Conservation (phyloP, 441 rosid genomes). For the Euphorbia schlechtendalii region DNA sequence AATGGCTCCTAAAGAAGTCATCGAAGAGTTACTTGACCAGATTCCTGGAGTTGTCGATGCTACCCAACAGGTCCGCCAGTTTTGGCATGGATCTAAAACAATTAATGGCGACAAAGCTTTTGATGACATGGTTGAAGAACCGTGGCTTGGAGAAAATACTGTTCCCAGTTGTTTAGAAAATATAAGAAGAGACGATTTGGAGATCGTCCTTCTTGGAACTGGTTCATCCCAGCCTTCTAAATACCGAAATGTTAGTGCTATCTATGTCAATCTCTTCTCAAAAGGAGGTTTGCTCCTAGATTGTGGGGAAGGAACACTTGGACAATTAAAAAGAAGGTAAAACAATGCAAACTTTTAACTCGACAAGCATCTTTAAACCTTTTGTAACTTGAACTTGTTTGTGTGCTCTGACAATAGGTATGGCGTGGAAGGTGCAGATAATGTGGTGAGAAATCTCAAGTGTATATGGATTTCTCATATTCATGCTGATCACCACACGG, state of each 20-base stretch:
- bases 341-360: neutral
- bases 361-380: neutral
- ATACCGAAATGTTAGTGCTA: constrained; percentile 77
- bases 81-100: constrained; percentile 42
- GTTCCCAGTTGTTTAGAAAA: constrained; percentile 71
- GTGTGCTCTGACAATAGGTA: constrained; percentile 34
- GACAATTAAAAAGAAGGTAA: constrained; percentile 90
- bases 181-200: constrained; percentile 72
- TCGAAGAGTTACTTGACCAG: constrained; percentile 55
- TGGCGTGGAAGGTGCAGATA: constrained; percentile 70
- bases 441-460: constrained; percentile 50
- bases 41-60: constrained; percentile 70
- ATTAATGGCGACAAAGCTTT: constrained; percentile 16
- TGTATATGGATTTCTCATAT: constrained; percentile 94
- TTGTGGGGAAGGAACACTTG: constrained; percentile 96
- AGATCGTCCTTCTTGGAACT: constrained; percentile 85
- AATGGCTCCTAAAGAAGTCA: constrained; percentile 36
- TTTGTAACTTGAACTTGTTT: constrained; percentile 5
- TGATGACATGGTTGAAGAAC: constrained; percentile 54
- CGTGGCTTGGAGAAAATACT: constrained; percentile 56
- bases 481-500: constrained; percentile 92
- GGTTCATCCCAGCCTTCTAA: constrained; percentile 98
- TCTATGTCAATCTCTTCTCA: constrained; percentile 65
- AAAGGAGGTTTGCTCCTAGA: constrained; percentile 78
- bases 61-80: constrained; percentile 40